Evolutionary conservation across 441 rosid genomes (phyloP), one percentile per base, ranked within the genome.

Genomic region (Pelargonium australe): DNA sequence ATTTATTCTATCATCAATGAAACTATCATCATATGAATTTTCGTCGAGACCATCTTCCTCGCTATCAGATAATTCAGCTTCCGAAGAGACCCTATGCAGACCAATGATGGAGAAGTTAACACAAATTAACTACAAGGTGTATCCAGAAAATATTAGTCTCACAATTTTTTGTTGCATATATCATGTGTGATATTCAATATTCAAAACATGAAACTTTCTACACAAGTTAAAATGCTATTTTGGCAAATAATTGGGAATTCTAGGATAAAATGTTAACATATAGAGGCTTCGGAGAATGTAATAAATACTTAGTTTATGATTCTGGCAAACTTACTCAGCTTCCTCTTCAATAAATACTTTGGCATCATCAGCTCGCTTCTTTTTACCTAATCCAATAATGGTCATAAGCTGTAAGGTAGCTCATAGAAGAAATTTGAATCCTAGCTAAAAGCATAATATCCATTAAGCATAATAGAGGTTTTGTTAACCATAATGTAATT

Each of bases 1-100:
- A 76, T 84, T 79, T 76, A 79, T 81, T 72, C 85, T 74, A 72
- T 95, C 94, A 81, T 95, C 96, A 66, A 95, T 95, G 79, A 95
- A 95, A 82, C 96, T 87, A 73, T 84, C 91, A 63, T 88, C 96
- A 72, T 80, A 80, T 20, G 87, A 85, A 75, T 81, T 81, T 23
- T 74, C 73, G 3, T 79, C 85, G 78, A 60, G 45, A 43, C 77
- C 83, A 62, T 75, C 92, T 25, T 78, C 84, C 80, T 89, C 97
- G 70, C 87, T 92, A 44, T 70, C 86, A 14, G 92, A 90, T 72
- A 83, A 41, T 72, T 89, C 97, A 67, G 82, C 83, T 75, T 82
- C 96, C 3, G 87, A 84, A 72, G 99, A 95, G 49, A 86, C 96
- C 84, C 97, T 91, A 77, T 70, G 53, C 53, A 68, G 45, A 55